phyloP scores from a whole-genome alignment of 768 basidiomycete genomes.

The Boletus insuetus region DNA sequence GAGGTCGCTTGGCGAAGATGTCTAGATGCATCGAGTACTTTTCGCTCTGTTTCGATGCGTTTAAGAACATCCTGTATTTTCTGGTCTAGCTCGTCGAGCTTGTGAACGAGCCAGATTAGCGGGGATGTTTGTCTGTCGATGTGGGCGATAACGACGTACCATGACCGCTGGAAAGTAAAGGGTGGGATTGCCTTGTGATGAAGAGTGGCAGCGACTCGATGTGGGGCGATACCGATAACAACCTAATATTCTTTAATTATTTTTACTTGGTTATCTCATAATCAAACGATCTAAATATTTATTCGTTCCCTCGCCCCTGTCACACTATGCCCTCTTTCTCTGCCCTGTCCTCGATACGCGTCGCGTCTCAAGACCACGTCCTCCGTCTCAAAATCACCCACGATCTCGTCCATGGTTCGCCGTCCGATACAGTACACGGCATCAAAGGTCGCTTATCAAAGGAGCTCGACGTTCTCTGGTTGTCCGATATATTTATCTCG shows the following conservation, averaged over 20 bases:
- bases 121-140: slow-evolving; percentile 1
- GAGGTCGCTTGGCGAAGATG: slow-evolving; percentile 76
- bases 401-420: slow-evolving; percentile 35
- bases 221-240: slow-evolving; percentile 27
- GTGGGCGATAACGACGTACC: slow-evolving; percentile 22
- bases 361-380: slow-evolving; percentile 41
- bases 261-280: slow-evolving; percentile 29
- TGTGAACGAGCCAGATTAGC: slow-evolving; percentile 3
- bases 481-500: slow-evolving; percentile 49
- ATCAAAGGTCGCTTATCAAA: slow-evolving; percentile 36
- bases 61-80: slow-evolving; percentile 90
- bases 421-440: slow-evolving; percentile 28
- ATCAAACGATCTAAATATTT: slow-evolving; percentile 16
- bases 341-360: slow-evolving; percentile 36
- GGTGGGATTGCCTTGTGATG: slow-evolving; percentile 16
- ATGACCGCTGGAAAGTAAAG: slow-evolving; percentile 25
- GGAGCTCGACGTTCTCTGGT: slow-evolving; percentile 47
- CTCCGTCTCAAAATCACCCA: slow-evolving; percentile 50
- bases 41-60: slow-evolving; percentile 90
- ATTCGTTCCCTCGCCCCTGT: background rate
- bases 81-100: slow-evolving; percentile 71
- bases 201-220: slow-evolving; percentile 12
- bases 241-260: slow-evolving; percentile 8
- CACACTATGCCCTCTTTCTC: slow-evolving; percentile 32
- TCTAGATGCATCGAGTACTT: slow-evolving; percentile 84